These are phyloP conservation scores for Penicillium crystallinum DNA, from an alignment of 495 filamentous ascomycete species.

Conservation along the genomic window DNA sequence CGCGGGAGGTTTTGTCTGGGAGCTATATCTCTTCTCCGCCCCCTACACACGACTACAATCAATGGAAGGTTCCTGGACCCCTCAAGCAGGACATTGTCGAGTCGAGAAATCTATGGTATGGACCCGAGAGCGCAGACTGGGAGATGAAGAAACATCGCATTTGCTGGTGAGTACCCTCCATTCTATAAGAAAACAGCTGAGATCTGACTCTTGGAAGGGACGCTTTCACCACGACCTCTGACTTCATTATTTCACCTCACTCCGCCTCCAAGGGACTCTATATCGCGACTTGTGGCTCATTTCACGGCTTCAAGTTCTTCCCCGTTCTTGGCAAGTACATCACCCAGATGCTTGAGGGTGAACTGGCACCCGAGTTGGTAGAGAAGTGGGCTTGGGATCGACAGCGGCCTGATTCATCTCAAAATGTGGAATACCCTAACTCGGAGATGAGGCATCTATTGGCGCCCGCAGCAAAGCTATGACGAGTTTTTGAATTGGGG, in stretches of 20 bases:
- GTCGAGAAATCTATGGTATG: conserved; percentile 33
- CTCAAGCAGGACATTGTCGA: conserved; percentile 35
- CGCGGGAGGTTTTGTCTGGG: conserved; percentile 36
- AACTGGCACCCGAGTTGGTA: conserved; percentile 35
- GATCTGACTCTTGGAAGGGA: conserved; percentile 24
- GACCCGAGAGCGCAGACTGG: conserved; percentile 31
- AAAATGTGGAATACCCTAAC: conserved; percentile 33
- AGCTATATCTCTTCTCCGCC: conserved; percentile 48
- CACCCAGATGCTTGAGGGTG: conserved; percentile 48
- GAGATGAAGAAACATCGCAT: conserved; percentile 41
- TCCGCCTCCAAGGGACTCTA: conserved; percentile 44
- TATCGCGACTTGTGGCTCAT: conserved; percentile 46
- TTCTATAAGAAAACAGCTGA: neutral
- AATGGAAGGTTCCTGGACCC: conserved; percentile 44
- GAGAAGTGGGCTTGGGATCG: conserved; percentile 57
- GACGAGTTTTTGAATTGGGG: conserved; percentile 1
- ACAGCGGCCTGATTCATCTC: conserved; percentile 29
- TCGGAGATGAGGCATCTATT: conserved; percentile 33
- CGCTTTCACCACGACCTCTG: conserved; percentile 43
- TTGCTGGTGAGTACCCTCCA: conserved; percentile 32
- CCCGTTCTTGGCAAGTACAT: conserved; percentile 57
- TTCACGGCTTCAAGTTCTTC: conserved; percentile 57
- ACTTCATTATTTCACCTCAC: conserved; percentile 55
- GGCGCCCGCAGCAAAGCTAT: conserved; percentile 35
- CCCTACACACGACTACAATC: conserved; percentile 30